These are phyloP conservation scores for Yamadazyma aaseri DNA, from an alignment of 1,139 yeast species.

Conservation along the genomic window DNA sequence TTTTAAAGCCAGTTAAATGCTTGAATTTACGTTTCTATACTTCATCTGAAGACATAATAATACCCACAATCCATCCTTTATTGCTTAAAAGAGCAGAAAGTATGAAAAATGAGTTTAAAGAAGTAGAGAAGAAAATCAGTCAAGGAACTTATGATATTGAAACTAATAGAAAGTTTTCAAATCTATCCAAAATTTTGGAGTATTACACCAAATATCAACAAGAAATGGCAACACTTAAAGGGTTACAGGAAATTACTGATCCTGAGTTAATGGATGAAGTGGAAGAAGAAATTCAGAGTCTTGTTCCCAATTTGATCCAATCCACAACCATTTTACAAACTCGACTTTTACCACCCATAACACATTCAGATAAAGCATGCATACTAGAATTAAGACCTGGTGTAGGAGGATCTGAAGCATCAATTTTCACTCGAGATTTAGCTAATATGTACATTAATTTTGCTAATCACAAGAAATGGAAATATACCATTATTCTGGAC, in stretches of 20 bases:
- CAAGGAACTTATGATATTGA: conserved; percentile 53
- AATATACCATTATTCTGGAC: conserved; percentile 55
- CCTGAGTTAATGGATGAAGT: conserved; percentile 24
- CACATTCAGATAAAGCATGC: conserved; percentile 75
- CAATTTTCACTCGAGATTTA: conserved; percentile 78
- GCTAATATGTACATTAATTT: conserved; percentile 78
- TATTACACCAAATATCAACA: conserved; percentile 47
- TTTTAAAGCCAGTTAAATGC: neutral
- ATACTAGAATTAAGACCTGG: conserved; percentile 90
- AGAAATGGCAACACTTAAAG: conserved; percentile 34
- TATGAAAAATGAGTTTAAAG: conserved; percentile 49
- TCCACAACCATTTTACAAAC: conserved; percentile 49
- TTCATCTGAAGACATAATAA: conserved; percentile 1
- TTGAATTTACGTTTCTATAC: neutral
- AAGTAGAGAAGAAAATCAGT: conserved; percentile 48
- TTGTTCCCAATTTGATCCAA: conserved; percentile 34
- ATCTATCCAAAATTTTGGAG: conserved; percentile 53
- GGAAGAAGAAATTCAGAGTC: conserved; percentile 27
- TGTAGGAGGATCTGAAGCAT: conserved; percentile 94
- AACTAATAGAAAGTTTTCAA: conserved; percentile 56
- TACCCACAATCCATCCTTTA: conserved; percentile 52
- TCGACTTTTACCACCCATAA: conserved; percentile 71
- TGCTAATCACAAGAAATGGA: conserved; percentile 69
- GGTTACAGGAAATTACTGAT: conserved; percentile 34
- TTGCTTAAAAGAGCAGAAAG: conserved; percentile 60